Base-by-base conservation (phyloP, 176 grass and related monocot species). In the Musa beccarii region DNA sequence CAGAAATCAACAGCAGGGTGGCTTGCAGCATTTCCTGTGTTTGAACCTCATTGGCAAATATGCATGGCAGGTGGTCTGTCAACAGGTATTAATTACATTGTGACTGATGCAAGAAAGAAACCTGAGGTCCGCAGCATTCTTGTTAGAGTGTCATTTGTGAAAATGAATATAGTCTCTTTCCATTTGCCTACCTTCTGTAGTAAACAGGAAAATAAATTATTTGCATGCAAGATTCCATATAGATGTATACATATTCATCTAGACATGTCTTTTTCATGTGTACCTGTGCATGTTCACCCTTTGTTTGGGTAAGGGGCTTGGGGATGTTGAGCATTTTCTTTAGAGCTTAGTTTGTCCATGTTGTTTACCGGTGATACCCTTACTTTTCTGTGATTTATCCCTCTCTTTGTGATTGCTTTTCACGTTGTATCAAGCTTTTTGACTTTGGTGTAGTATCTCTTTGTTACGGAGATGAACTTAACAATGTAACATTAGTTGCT, bases 11-110 rank as follows among this genome's bases (percentile, higher is more conserved):
- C 93, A 55, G 93, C 93, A 71, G 93, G 93, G 68, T 97, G 93
- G 93, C 87, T 92, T 74, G 93, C 90, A 10, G 83, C 83, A 66
- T 92, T 97, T 85, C 93, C 93, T 85, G 89, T 97, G 59, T 97
- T 97, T 88, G 93, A 97, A 79, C 93, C 93, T 76, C 93, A 97
- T 78, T 97, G 93, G 93, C 90, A 97, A 84, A 82, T 97, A 80
- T 93, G 93, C 79, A 97, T 97, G 93, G 87, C 93, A 67, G 57
- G 76, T 75, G 93, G 93, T 67, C 83, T 92, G 75, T 97, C 93
- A 52, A 97, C 90, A 88, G 89, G 92, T 96, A 87, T 56, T 83
- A 43, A 43, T 74, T n/a, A 59, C 34, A 43, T 78, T 72, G 59
- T 76, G 2, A 51, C 71, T 22, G 1, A 51, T 23, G 43, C 59